Evolutionary conservation across 768 basidiomycete species (phyloP), one percentile per base, ranked within the genome.

Genomic region (Dentipellis fragilis): DNA sequence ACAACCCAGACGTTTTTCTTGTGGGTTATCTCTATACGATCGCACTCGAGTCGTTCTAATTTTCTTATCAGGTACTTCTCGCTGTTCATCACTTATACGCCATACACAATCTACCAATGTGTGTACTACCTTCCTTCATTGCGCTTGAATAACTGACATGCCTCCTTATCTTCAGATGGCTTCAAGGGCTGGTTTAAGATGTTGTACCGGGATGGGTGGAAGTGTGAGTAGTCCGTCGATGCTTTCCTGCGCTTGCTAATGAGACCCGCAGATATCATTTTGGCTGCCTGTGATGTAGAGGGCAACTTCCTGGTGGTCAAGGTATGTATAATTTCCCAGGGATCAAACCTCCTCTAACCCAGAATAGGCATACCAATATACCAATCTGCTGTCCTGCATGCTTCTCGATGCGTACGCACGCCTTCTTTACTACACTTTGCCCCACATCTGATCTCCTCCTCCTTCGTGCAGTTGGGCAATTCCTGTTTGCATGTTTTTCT

Each of bases 31-130:
- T 14, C 39, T 34, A 35, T 10, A 16, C 34, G 14, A 4, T 10
- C 22, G 49, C 50, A 29, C 42, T 47, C 38, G n/a, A 45, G 4
- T 17, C 29, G 6, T 6, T 29, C 36, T 38, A n/a, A 14, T 51
- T 10, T 34, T 17, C 21, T 10, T 51, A 12, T 29, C 59, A 92
- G 90, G 61, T 93, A 93, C 70, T 84, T 90, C 64, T 77, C 87
- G 4, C 65, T 93, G 21, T 88, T 87, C 67, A 48, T 76, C 23
- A 69, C 82, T 54, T 93, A 92, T 66, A 91, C 91, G 21, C 91
- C 91, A 0, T 93, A 90, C 72, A 93, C 91, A 38, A 88, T 93
- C 36, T 92, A 90, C 66, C 75, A 82, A 72, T 93, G 89, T 91
- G 61, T 54, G 87, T 66, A 3, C 36, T 22, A 1, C 38, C 16